Base-by-base conservation (phyloP, 2,329 filamentous ascomycete genomes). In the Trichoderma sp. region DNA sequence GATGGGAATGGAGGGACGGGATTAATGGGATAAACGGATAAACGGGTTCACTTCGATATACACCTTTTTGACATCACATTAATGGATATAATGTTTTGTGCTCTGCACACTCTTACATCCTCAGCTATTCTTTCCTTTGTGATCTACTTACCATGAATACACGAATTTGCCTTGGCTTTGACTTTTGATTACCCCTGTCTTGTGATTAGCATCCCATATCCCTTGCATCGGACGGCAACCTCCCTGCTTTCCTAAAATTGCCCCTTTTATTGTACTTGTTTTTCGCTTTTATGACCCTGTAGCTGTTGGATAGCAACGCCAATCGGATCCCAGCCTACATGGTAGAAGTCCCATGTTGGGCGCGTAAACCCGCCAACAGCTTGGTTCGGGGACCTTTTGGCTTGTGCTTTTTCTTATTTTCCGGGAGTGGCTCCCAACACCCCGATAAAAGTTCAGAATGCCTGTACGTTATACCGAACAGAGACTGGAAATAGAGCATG, bases 21-120 rank as follows among this genome's bases (percentile, higher is more conserved):
- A 34, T 36, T 36, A 15, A 5, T 6, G 17, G 53, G 9, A 39
- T 36, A 36, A 36, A 36, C 1, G 39, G 32, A 63, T 28, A 11
- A 11, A 62, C 9, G 43, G 32, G 15, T 70, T 70, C 59, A 57
- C 63, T 71, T 71, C 70, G 20, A 30, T 65, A 71, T 64, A 53
- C 47, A 70, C 59, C 28, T n/a, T 50, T 63, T 64, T 55, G 15
- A 43, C 39, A 70, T 28, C 11, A 53, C 50, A 30, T 70, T 68
- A 68, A 57, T 55, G 53, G 59, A 64, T 64, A 64, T 70, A 57
- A 70, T 64, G 47, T 50, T 32, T 64, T 64, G 47, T 70, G 68
- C 68, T 30, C 15, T 13, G 30, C 70, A 71, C 63, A 62, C n/a
- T 20, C n/a, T n/a, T 34, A 59, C 5, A 58, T 6, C 23, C 47